phyloP scores from a whole-genome alignment of 805 yeast genomes.

The Starmerella geochares region DNA sequence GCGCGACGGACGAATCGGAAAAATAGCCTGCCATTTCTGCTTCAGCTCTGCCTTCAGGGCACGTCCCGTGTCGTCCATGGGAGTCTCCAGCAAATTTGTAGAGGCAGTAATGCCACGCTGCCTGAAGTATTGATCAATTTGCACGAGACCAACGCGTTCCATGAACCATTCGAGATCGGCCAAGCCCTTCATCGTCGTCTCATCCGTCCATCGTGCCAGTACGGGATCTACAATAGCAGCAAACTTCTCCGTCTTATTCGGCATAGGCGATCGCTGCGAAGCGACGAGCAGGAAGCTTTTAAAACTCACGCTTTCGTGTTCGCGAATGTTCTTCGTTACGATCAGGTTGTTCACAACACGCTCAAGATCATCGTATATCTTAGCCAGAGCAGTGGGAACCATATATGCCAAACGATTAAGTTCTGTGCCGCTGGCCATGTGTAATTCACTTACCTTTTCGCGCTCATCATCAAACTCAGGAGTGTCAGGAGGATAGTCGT shows the following conservation, averaged over 20 bases:
- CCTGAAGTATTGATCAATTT: slow-evolving; percentile 83
- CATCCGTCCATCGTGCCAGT: slow-evolving; percentile 83
- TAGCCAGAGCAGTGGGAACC: slow-evolving; percentile 83
- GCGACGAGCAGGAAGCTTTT: slow-evolving; percentile 85
- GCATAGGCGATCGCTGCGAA: slow-evolving; percentile 58
- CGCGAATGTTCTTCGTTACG: slow-evolving; percentile 59
- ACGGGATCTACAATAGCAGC: slow-evolving; percentile 88
- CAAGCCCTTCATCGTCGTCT: slow-evolving; percentile 78
- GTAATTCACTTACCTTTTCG: slow-evolving; percentile 72
- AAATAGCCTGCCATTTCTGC: slow-evolving; percentile 85
- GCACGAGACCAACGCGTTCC: slow-evolving; percentile 92
- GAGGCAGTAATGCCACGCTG: slow-evolving; percentile 67
- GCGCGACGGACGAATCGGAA: slow-evolving; percentile 92
- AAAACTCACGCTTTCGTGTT: slow-evolving; percentile 88
- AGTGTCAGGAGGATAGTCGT: slow-evolving; percentile 58
- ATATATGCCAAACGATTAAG: slow-evolving; percentile 84
- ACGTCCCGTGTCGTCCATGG: slow-evolving; percentile 85
- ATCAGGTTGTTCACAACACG: slow-evolving; percentile 64
- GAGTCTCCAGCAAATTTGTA: slow-evolving; percentile 63
- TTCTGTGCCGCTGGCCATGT: slow-evolving; percentile 91
- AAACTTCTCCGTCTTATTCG: slow-evolving; percentile 66
- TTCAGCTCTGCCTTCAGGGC: slow-evolving; percentile 64
- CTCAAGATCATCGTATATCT: slow-evolving; percentile 73
- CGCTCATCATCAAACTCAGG: slow-evolving; percentile 54
- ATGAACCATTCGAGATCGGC: slow-evolving; percentile 92